Base-by-base conservation (phyloP, 352 stramenopile genomes). In the Pythium volutum region DNA sequence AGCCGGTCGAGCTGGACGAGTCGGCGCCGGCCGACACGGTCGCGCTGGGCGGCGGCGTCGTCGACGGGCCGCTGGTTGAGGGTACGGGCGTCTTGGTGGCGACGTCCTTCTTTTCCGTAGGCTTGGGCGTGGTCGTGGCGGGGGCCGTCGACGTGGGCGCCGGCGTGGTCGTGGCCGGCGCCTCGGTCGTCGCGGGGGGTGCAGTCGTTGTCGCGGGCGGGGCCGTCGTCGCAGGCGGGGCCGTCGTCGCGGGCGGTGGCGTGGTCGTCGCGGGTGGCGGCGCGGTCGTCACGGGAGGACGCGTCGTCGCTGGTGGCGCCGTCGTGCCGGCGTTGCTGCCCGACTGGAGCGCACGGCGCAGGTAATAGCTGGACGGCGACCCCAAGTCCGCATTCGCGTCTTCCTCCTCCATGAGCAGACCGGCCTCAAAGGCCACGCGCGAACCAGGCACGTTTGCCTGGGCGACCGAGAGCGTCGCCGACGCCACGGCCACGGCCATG, bases 161-260 rank as follows among this genome's bases (percentile, higher is more conserved):
- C 23, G 59, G 47, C 1, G 38, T 26, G 31, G 41, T 59, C 9
- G 55, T 14, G 25, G 46, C 43, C 29, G 36, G 26, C 25, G 73
- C 41, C n/a, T 55, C 47, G 4, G 75, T 43, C 18, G 76, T 67
- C 36, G 66, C 59, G 26, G 70, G 52, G n/a, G 68, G 62, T 2
- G 71, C 45, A n/a, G 65, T 43, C 26, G 69, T 65, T 1, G 70
- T 63, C 12, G 69, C 41, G 1, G 69, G 48, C 9, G 55, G 46
- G 2, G 69, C 38, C 39, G 69, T 38, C 5, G 69, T 72, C 54
- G 43, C 73, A 56, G 48, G 55, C 33, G 69, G 48, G n/a, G 67
- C 62, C 2, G 74, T 45, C 25, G 66, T 59, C 11, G 57, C 60
- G 10, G 67, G 63, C 15, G 57, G 25, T 23, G 70, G 57, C 15